Base-by-base conservation (phyloP, 2,329 filamentous ascomycete species). In the Fusarium domesticum region DNA sequence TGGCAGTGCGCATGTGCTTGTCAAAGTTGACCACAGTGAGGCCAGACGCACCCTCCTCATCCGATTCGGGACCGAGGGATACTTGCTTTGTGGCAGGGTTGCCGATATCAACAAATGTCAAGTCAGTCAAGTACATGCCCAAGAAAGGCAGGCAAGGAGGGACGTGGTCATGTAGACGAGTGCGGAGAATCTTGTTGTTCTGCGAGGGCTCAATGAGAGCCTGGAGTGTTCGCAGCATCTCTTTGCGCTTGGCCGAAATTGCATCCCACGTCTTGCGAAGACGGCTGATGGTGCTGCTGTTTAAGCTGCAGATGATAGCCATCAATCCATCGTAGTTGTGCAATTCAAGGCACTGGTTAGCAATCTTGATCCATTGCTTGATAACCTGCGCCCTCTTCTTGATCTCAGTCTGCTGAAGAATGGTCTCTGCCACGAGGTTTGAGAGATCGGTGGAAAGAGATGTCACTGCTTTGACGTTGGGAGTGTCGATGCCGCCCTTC, bases 301-400 rank as follows among this genome's bases (percentile, higher is more conserved):
- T 95, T 37, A 98, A 71, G 8, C 88, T 91, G 73, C 91, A 96
- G 60, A 96, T 89, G 57, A 98, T 96, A 6, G 93, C 90, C 90
- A 97, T 96, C 10, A 98, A 72, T 0, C 89, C 89, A 62, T 98
- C 92, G 59, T 96, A 98, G 70, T 98, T 98, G 71, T 93, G 86
- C 18, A 97, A 77, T 60, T 93, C 88, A 5, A 95, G 74, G 54
- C 89, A 95, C 59, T 87, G 88, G 57, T 86, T 79, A 1, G 89
- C 89, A 56, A 97, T 84, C 74, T 97, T 98, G 64, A 96, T 88
- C 93, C 93, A 98, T 58, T 97, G 91, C 72, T 98, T 97, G 71
- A 98, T 93, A 40, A 90, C 81, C 2, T 80, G 72, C 1, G 93
- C 92, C 18, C 93, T 83, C 72, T 92, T 95, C 78, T 97, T 97